These are phyloP conservation scores for Penicillium desertorum DNA, from an alignment of 495 filamentous ascomycete species.

Conservation along the genomic window DNA sequence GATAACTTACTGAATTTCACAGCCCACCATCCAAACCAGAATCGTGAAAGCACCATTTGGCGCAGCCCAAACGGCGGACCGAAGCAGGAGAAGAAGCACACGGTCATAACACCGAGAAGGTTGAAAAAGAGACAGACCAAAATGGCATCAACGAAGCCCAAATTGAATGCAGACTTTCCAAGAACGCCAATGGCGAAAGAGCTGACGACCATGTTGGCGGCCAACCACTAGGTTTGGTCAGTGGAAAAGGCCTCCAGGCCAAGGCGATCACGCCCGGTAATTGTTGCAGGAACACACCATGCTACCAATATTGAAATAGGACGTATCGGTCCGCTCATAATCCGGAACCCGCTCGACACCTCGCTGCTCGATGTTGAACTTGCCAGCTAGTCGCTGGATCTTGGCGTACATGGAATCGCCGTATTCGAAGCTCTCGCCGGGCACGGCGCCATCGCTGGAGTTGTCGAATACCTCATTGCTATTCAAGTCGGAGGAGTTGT, in stretches of 20 bases:
- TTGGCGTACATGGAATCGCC: slow-evolving; percentile 64
- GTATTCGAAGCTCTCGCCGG: slow-evolving; percentile 59
- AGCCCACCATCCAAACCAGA: slow-evolving; percentile 74
- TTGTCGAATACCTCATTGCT: slow-evolving; percentile 36
- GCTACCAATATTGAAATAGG: slow-evolving; percentile 66
- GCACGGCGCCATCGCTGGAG: slow-evolving; percentile 55
- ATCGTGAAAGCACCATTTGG: slow-evolving; percentile 83
- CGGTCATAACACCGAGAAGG: slow-evolving; percentile 67
- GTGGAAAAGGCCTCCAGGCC: slow-evolving; percentile 16
- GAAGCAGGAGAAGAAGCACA: slow-evolving; percentile 79
- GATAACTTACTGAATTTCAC: slow-evolving; percentile 66
- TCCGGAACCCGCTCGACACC: slow-evolving; percentile 80
- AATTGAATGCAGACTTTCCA: slow-evolving; percentile 61
- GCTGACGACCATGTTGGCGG: slow-evolving; percentile 80
- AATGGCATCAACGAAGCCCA: slow-evolving; percentile 76
- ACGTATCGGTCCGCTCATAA: slow-evolving; percentile 67
- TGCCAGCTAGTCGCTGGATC: slow-evolving; percentile 66
- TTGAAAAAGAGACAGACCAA: slow-evolving; percentile 79
- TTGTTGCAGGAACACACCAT: slow-evolving; percentile 56
- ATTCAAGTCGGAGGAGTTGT: slow-evolving; percentile 35
- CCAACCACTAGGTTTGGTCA: slow-evolving; percentile 65
- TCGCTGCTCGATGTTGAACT: slow-evolving; percentile 70
- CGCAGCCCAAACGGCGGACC: slow-evolving; percentile 75
- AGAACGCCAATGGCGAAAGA: slow-evolving; percentile 80
- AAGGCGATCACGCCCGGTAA: slow-evolving; percentile 16